Percentiles rank a stretch among this genome's conserved stretches.
These are phyloP conservation scores for Apodospora peruviana DNA, from an alignment of 495 filamentous ascomycete species.

Conservation along the genomic window DNA sequence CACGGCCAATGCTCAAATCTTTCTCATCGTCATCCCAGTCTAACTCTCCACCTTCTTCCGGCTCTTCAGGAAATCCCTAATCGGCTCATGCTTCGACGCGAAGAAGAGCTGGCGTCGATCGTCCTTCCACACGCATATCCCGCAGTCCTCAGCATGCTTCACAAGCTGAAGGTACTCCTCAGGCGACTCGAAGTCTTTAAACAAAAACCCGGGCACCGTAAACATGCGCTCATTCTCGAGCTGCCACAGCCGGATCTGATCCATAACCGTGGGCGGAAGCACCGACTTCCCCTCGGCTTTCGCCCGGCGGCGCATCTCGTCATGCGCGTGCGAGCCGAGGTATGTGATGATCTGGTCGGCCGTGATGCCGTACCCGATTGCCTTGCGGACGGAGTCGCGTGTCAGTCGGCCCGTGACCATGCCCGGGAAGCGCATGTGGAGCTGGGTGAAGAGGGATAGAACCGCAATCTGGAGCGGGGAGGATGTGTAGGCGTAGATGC, in stretches of 20 bases:
- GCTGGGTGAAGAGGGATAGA: conserved; percentile 79
- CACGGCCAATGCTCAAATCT: too few relatives aligned
- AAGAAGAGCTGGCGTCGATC: conserved; percentile 78
- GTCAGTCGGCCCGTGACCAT: conserved; percentile 87
- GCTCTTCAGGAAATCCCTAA: conserved; percentile 70
- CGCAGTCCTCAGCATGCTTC: conserved; percentile 82
- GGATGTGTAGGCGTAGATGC: conserved; percentile 91
- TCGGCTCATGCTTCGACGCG: conserved; percentile 77
- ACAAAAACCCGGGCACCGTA: conserved; percentile 73
- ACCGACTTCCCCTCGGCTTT: conserved; percentile 54
- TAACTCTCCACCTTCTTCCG: conserved; percentile 45
- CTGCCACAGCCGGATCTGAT: conserved; percentile 97
- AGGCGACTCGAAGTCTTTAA: conserved; percentile 75
- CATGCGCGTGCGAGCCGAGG: conserved; percentile 83
- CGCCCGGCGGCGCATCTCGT: conserved; percentile 71
- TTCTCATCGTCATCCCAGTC: too few relatives aligned
- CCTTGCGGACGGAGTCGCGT: conserved; percentile 74
- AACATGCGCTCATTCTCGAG: conserved; percentile 91
- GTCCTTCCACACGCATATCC: conserved; percentile 84
- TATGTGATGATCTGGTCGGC: conserved; percentile 90
- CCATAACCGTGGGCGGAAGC: conserved; percentile 89
- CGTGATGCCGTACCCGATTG: conserved; percentile 87
- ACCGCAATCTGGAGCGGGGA: conserved; percentile 91
- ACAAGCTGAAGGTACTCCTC: conserved; percentile 72
- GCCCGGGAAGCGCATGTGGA: conserved; percentile 84